A percentile compares a stretch with the other conserved stretches of the same genome.
These are phyloP conservation scores for Saprolegnia parasitica DNA, from an alignment of 352 stramenopile species.

Conservation along the genomic window DNA sequence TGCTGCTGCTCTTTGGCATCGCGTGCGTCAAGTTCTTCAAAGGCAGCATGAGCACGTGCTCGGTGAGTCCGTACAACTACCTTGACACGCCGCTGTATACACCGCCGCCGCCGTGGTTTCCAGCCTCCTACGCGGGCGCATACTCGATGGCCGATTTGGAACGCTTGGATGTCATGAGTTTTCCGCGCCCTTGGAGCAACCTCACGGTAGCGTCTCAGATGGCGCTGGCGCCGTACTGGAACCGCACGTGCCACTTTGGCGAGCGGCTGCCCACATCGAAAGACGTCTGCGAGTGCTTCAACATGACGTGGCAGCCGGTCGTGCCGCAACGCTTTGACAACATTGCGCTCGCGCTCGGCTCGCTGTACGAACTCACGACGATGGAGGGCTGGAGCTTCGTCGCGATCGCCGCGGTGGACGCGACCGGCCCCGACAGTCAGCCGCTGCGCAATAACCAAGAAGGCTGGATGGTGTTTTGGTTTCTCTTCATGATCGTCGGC, in stretches of 20 bases:
- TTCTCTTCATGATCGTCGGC: constrained; percentile 88
- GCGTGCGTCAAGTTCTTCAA: constrained; percentile 93
- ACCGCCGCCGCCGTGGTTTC: constrained; percentile 28
- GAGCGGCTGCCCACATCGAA: constrained; percentile 39
- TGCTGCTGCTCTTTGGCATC: constrained; percentile 91
- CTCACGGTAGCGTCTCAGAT: constrained; percentile 23
- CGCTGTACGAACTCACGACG: constrained; percentile 92
- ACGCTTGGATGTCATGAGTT: constrained; percentile 37
- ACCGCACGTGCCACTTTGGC: constrained; percentile 6
- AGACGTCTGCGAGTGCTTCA: constrained; percentile 65
- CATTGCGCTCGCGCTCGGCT: constrained; percentile 65
- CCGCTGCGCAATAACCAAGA: constrained; percentile 79
- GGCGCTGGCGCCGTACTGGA: background rate
- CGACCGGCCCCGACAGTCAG: constrained; percentile 87
- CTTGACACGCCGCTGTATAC: background rate
- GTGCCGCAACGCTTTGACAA: constrained; percentile 82
- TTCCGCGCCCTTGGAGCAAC: constrained; percentile 38
- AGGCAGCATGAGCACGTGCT: constrained; percentile 80
- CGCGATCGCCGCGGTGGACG: constrained; percentile 88
- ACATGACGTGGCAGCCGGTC: constrained; percentile 43
- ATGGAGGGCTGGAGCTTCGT: constrained; percentile 90
- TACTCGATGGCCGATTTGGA: constrained; percentile 26
- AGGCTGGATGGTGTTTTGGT: constrained; percentile 81
- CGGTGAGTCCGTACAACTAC: constrained; percentile 22
- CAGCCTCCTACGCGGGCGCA: constrained; percentile 4